Evolutionary conservation across 805 yeast species (phyloP).

Genomic region (Candida multigemmis): DNA sequence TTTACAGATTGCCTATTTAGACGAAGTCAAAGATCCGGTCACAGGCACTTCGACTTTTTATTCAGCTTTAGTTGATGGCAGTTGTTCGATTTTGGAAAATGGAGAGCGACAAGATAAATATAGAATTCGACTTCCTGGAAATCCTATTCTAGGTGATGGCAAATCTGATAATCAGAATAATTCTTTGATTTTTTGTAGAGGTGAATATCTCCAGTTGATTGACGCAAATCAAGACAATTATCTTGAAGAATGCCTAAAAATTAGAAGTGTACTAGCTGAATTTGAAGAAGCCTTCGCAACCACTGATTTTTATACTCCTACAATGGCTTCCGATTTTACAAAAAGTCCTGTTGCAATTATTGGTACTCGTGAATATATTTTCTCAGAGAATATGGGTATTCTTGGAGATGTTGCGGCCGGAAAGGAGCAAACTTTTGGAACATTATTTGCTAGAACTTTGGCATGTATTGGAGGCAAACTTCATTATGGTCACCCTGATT

Average conservation of each 20-base stretch:
- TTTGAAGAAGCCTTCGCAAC: constrained; percentile 64
- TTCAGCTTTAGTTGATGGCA: constrained; percentile 76
- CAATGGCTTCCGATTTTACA: constrained; percentile 8
- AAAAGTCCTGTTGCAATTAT: constrained; percentile 66
- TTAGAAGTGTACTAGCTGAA: constrained; percentile 74
- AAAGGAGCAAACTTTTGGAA: constrained; percentile 84
- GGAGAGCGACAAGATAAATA: constrained; percentile 38
- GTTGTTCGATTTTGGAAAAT: constrained; percentile 54
- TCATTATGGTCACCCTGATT: constrained; percentile 88
- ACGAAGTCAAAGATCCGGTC: constrained; percentile 79
- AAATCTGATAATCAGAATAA: constrained; percentile 84
- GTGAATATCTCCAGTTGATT: constrained; percentile 76
- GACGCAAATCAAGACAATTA: constrained; percentile 87
- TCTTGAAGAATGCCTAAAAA: constrained; percentile 76
- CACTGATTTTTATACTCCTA: constrained; percentile 13
- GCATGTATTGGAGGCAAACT: constrained; percentile 81
- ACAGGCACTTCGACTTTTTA: constrained; percentile 66
- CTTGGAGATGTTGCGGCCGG: constrained; percentile 89
- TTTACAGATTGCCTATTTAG: constrained; percentile 84
- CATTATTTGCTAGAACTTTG: constrained; percentile 73
- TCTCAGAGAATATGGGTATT: constrained; percentile 80
- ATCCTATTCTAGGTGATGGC: constrained; percentile 84
- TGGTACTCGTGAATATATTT: constrained; percentile 82
- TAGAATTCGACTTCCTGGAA: constrained; percentile 72
- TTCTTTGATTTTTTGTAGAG: constrained; percentile 70